phyloP scores from a whole-genome alignment of 2,329 filamentous ascomycete genomes.

The Arthrobotrys pseudoclavata region DNA sequence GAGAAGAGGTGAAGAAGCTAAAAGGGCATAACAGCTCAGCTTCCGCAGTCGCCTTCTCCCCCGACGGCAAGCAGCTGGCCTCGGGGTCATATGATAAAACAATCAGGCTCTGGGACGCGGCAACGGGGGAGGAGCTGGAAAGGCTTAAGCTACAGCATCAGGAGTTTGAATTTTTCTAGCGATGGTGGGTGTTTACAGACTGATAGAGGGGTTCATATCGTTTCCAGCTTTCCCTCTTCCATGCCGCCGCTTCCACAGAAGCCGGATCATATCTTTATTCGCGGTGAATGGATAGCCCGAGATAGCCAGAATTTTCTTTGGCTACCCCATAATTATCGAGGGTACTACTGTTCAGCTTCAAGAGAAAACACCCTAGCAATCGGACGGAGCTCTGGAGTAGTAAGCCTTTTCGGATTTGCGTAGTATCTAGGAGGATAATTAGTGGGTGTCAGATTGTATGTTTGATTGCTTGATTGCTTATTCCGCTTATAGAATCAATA shows the following conservation, averaged over 20 bases:
- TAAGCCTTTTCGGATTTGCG: neutral
- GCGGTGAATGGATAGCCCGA: neutral
- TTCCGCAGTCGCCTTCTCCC: slow-evolving; percentile 49
- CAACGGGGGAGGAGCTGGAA: neutral
- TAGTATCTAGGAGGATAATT: too few species aligned
- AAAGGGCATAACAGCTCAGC: neutral
- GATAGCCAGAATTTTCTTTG: neutral
- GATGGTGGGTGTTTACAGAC: neutral
- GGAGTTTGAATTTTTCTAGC: neutral
- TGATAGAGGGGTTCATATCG: neutral
- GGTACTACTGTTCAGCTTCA: neutral
- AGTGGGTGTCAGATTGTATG: too few species aligned
- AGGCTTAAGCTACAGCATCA: too few species aligned
- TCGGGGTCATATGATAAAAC: slow-evolving; percentile 46
- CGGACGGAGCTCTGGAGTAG: neutral
- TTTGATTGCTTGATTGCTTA: too few species aligned
- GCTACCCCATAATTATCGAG: neutral
- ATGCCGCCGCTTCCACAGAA: neutral
- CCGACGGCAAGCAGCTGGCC: slow-evolving; percentile 21
- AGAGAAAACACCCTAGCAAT: neutral
- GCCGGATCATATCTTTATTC: neutral
- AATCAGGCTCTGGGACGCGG: neutral
- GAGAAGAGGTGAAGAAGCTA: slow-evolving; percentile 63
- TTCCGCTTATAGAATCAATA: too few species aligned
- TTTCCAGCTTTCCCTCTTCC: neutral